phyloP scores from a whole-genome alignment of 805 yeast species.

The Candida methanosorbosa region DNA sequence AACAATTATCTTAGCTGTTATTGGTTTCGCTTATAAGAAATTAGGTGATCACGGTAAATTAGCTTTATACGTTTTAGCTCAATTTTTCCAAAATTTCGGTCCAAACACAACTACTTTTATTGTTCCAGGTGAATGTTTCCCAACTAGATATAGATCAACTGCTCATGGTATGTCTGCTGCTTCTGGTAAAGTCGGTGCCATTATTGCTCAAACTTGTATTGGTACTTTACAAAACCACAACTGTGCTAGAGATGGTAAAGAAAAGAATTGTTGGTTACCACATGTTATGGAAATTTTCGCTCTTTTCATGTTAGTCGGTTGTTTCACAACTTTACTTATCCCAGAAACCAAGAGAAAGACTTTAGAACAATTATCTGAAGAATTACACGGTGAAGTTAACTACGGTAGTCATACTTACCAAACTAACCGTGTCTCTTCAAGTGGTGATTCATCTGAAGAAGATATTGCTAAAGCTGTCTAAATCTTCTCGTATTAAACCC shows the following conservation, averaged over 20 bases:
- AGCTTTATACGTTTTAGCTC: constrained; percentile 71
- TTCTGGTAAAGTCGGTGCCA: constrained; percentile 86
- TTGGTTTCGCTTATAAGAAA: constrained; percentile 80
- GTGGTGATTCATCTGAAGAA: constrained; percentile 1
- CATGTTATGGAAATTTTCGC: constrained; percentile 95
- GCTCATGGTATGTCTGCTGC: constrained; percentile 96
- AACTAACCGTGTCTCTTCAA: neutral
- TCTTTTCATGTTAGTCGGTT: constrained; percentile 80
- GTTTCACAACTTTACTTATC: constrained; percentile 52
- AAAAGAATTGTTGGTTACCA: constrained; percentile 70
- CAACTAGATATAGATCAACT: constrained; percentile 91
- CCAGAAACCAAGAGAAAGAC: constrained; percentile 94
- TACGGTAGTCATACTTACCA: neutral
- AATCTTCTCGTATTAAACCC: too few relatives aligned
- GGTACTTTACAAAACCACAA: constrained; percentile 79
- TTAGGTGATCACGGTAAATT: constrained; percentile 57
- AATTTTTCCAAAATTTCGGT: constrained; percentile 87
- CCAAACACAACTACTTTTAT: constrained; percentile 90
- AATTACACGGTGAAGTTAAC: constrained; percentile 73
- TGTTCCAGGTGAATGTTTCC: constrained; percentile 87
- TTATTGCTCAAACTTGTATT: constrained; percentile 79
- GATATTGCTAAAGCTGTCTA: constrained; percentile 1
- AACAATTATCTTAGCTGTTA: constrained; percentile 64
- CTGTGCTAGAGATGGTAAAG: constrained; percentile 46
- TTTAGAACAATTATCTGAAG: constrained; percentile 74